Evolutionary conservation across 2,329 filamentous ascomycete species (phyloP).

Genomic region (Blastomyces gilchristii): DNA sequence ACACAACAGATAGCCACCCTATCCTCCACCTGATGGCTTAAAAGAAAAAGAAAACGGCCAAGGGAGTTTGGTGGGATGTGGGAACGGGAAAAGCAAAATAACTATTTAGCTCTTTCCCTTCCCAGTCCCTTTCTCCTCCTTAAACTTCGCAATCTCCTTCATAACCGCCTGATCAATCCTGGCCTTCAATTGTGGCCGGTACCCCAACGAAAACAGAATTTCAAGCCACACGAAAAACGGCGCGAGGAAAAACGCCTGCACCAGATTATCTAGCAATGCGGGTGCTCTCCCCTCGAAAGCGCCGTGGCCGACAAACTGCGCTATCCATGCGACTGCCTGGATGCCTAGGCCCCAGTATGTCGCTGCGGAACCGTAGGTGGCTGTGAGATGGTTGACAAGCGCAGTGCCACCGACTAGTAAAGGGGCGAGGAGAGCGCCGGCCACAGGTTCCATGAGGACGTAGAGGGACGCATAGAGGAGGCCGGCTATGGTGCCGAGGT

Average conservation of each 20-base stretch:
- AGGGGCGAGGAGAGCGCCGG: slow-evolving; percentile 65
- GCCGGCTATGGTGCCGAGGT: slow-evolving; percentile 48
- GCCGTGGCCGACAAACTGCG: slow-evolving; percentile 87
- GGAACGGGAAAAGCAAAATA: not conserved
- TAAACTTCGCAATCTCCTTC: slow-evolving; percentile 67
- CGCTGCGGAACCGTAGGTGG: slow-evolving; percentile 49
- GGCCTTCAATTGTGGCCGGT: slow-evolving; percentile 74
- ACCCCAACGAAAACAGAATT: slow-evolving; percentile 79
- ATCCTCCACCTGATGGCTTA: slow-evolving; percentile 9
- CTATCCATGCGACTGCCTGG: slow-evolving; percentile 68
- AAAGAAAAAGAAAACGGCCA: not conserved
- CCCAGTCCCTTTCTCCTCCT: slow-evolving; percentile 37
- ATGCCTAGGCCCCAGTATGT: slow-evolving; percentile 58
- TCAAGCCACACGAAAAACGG: slow-evolving; percentile 98
- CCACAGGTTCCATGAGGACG: slow-evolving; percentile 85
- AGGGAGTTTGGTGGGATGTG: not conserved
- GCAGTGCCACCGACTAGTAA: slow-evolving; percentile 68
- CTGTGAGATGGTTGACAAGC: slow-evolving; percentile 62
- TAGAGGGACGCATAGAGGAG: slow-evolving; percentile 67
- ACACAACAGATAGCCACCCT: slow-evolving; percentile 7
- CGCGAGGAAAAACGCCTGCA: slow-evolving; percentile 84
- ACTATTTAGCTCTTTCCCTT: slow-evolving; percentile 12
- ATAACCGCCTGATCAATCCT: slow-evolving; percentile 67
- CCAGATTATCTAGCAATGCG: slow-evolving; percentile 78
- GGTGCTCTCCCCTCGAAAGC: slow-evolving; percentile 80